phyloP scores from a whole-genome alignment of 108 stramenopile genomes.

The Skeletonema grethae region DNA sequence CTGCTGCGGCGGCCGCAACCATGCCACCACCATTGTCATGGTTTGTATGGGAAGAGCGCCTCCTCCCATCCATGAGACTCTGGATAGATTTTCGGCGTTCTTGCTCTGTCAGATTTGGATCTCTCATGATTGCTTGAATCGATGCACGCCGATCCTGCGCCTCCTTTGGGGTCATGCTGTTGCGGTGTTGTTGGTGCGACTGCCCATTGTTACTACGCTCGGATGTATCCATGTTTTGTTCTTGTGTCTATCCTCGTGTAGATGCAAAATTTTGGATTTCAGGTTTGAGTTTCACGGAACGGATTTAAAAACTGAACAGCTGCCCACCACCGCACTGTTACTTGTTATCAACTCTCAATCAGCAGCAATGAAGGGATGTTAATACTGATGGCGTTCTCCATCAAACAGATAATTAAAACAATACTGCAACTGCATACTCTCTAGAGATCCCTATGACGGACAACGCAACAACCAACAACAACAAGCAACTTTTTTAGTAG shows the following conservation, averaged over 20 bases:
- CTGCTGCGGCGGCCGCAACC: conserved; percentile 27
- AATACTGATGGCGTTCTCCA: no score
- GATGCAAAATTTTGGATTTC: background rate
- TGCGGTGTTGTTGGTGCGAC: conserved; percentile 20
- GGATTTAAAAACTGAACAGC: background rate
- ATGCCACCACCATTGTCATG: conserved; percentile 12
- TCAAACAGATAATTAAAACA: no score
- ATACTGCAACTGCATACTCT: no score
- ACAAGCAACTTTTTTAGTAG: no score
- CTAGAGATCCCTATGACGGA: no score
- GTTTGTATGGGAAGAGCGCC: conserved; percentile 56
- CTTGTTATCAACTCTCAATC: no score
- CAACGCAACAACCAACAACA: no score
- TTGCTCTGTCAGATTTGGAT: conserved; percentile 55
- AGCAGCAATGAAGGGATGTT: no score
- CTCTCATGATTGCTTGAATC: conserved; percentile 81
- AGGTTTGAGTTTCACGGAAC: background rate
- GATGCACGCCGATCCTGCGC: conserved; percentile 72
- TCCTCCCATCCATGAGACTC: conserved; percentile 85
- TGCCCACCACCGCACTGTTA: no score
- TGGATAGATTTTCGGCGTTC: conserved; percentile 81
- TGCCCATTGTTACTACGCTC: background rate
- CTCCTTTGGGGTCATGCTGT: conserved; percentile 41
- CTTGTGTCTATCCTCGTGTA: background rate
- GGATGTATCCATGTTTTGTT: background rate